Evolutionary conservation across 2,329 filamentous ascomycete genomes (phyloP).

Genomic region (Aspergillus transmontanensis): DNA sequence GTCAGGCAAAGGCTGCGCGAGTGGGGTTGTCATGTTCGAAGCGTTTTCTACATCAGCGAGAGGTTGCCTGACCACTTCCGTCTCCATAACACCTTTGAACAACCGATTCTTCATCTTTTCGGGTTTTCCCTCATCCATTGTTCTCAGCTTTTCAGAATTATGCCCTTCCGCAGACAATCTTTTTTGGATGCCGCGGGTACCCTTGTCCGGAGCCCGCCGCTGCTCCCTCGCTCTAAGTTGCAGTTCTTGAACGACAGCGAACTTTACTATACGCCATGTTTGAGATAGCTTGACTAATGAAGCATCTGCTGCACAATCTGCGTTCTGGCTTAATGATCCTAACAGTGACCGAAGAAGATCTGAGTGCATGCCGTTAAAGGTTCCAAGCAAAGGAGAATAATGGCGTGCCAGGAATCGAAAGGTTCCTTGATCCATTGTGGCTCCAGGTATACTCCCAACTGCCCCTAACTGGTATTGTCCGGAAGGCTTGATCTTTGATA

Average conservation of each 20-base stretch:
- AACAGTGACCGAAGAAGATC: conserved; percentile 37
- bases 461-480: conserved; percentile 51
- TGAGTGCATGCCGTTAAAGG: conserved; percentile 23
- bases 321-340: conserved; percentile 56
- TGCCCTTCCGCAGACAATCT: conserved; percentile 34
- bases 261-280: conserved; percentile 60
- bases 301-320: conserved; percentile 53
- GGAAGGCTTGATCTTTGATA: conserved; percentile 46
- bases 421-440: conserved; percentile 42
- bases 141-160: conserved; percentile 28
- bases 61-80: conserved; percentile 32
- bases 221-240: conserved; percentile 41
- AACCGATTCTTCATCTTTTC: conserved; percentile 46
- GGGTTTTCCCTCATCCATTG: conserved; percentile 34
- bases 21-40: conserved; percentile 59
- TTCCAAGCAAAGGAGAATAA: conserved; percentile 44
- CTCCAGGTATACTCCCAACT: conserved; percentile 52
- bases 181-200: conserved; percentile 26
- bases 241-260: conserved; percentile 54
- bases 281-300: conserved; percentile 57
- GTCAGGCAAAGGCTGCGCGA: conserved; percentile 53
- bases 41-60: conserved; percentile 50
- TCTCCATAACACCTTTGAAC: conserved; percentile 47
- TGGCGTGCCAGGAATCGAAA: conserved; percentile 48
- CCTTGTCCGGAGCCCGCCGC: conserved; percentile 23